phyloP scores from a whole-genome alignment of 106 monocot species.

The Dactylorhiza incarnata region DNA sequence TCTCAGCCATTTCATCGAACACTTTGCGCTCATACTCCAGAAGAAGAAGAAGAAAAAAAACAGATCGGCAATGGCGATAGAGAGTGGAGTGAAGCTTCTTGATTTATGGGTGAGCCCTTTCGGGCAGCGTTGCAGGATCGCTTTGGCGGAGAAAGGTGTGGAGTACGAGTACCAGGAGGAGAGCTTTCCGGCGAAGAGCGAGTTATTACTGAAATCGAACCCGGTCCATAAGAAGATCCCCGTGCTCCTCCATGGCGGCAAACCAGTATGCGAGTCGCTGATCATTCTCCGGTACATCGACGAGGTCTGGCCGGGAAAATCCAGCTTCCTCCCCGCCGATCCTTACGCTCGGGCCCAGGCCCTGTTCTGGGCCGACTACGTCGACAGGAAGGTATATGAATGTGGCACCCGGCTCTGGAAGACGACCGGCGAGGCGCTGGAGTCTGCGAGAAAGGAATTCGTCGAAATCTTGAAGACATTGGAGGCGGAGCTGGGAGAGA shows the following conservation, averaged over 20 bases:
- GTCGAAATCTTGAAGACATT: slow-evolving; percentile 31
- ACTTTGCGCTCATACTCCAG: no score
- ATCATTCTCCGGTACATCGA: slow-evolving; percentile 41
- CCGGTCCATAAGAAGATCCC: slow-evolving; percentile 10
- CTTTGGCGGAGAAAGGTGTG: slow-evolving; percentile 36
- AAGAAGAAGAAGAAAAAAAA: background rate
- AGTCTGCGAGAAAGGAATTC: slow-evolving; percentile 33
- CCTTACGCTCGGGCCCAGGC: slow-evolving; percentile 25
- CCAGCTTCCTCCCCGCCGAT: slow-evolving; percentile 21
- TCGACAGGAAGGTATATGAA: slow-evolving; percentile 35
- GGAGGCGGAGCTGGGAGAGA: slow-evolving; percentile 47
- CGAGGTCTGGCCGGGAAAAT: slow-evolving; percentile 10
- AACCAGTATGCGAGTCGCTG: slow-evolving; percentile 38
- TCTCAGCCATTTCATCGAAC: no score
- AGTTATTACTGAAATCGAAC: background rate
- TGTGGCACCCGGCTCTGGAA: slow-evolving; percentile 37
- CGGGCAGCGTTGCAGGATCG: slow-evolving; percentile 27
- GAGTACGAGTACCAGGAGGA: slow-evolving; percentile 39
- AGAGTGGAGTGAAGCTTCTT: slow-evolving; percentile 16
- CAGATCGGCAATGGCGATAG: background rate
- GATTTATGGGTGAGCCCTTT: slow-evolving; percentile 35
- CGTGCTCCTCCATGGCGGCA: slow-evolving; percentile 33
- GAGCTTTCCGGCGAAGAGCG: slow-evolving; percentile 10
- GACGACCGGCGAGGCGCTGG: slow-evolving; percentile 38
- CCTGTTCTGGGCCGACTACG: slow-evolving; percentile 35